phyloP scores from a whole-genome alignment of 2,329 filamentous ascomycete genomes.

The Leptosphaerulina australis region DNA sequence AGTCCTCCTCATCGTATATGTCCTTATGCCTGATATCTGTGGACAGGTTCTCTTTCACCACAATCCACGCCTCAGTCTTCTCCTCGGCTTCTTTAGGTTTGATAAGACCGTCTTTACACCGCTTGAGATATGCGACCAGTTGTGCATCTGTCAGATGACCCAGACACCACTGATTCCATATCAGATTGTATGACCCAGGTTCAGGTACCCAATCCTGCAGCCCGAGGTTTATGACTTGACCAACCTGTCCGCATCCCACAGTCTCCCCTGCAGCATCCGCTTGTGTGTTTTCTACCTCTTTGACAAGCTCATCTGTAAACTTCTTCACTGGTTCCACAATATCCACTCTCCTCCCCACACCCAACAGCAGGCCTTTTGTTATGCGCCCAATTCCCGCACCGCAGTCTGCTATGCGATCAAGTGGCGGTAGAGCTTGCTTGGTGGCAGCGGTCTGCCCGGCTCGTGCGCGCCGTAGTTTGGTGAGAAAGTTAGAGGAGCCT shows the following conservation, averaged over 20 bases:
- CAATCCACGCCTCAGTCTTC: slow-evolving; percentile 59
- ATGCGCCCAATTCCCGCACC: slow-evolving; percentile 80
- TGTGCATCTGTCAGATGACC: slow-evolving; percentile 80
- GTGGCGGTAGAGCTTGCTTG: slow-evolving; percentile 34
- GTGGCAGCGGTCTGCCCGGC: slow-evolving; percentile 34
- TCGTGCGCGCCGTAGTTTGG: slow-evolving; percentile 60
- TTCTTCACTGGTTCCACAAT: slow-evolving; percentile 84
- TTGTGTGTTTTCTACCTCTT: slow-evolving; percentile 29
- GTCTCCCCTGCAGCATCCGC: slow-evolving; percentile 31
- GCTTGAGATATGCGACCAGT: slow-evolving; percentile 68
- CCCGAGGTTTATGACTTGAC: slow-evolving; percentile 72
- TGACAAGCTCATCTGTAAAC: slow-evolving; percentile 69
- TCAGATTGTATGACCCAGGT: slow-evolving; percentile 69
- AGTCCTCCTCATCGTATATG: slow-evolving; percentile 76
- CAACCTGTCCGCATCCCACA: slow-evolving; percentile 55
- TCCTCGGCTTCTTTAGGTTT: slow-evolving; percentile 40
- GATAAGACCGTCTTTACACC: slow-evolving; percentile 61
- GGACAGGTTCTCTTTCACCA: slow-evolving; percentile 81
- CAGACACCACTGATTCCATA: slow-evolving; percentile 92
- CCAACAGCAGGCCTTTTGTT: slow-evolving; percentile 75
- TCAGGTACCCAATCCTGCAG: slow-evolving; percentile 71
- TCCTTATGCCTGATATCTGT: slow-evolving; percentile 62
- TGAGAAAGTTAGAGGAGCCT: slow-evolving; percentile 71
- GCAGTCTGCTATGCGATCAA: slow-evolving; percentile 61
- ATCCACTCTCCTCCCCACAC: slow-evolving; percentile 74